Evolutionary conservation across 805 yeast genomes (phyloP).

Genomic region (Hanseniaspora pseudoguilliermondii): DNA sequence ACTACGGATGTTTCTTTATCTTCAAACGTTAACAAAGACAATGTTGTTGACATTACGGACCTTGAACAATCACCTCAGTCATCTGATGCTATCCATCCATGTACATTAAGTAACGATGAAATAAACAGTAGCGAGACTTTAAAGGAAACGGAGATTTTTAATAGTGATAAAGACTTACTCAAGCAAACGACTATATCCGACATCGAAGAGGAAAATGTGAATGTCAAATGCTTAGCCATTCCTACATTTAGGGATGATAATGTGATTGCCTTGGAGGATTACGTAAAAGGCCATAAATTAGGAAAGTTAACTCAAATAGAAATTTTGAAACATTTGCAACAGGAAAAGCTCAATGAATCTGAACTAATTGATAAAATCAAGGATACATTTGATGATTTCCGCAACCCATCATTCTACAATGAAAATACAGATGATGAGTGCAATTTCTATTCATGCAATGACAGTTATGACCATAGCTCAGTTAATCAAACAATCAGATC

Average conservation of each 20-base stretch:
- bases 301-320: neutral
- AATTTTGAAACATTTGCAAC: neutral
- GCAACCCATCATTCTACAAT: constrained; percentile 2
- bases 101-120: neutral
- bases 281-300: neutral
- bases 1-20: neutral
- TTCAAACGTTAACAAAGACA: neutral
- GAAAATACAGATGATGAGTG: neutral
- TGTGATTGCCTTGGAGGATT: neutral
- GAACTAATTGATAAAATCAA: neutral
- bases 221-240: constrained; percentile 2
- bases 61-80: neutral
- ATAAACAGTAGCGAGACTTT: neutral
- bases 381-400: neutral
- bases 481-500: neutral
- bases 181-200: no score
- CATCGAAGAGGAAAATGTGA: neutral
- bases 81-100: neutral
- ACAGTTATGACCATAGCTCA: neutral
- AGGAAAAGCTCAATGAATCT: neutral
- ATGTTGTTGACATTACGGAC: neutral
- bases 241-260: constrained; percentile 8
- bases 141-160: neutral
- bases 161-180: neutral
- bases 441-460: neutral